Conservation (phyloP, 768 basidiomycete genomes). For the Podaxis sp. region DNA sequence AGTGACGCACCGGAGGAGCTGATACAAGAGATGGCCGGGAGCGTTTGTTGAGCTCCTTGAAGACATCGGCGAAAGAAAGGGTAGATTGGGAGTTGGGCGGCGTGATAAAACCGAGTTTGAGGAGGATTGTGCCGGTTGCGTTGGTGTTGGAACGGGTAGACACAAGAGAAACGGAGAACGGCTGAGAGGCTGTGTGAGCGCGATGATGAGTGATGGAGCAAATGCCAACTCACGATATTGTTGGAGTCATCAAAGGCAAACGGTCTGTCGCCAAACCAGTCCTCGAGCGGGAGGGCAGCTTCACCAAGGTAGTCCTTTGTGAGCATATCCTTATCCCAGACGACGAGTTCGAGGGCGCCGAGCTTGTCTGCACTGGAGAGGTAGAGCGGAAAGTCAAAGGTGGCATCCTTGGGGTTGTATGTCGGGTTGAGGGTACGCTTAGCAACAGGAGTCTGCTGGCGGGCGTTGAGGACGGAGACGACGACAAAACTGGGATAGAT, state of each 20-base stretch:
- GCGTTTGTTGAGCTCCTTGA: conserved; percentile 60
- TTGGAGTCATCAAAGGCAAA: conserved; percentile 58
- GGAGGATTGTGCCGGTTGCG: conserved; percentile 38
- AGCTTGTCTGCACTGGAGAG: conserved; percentile 71
- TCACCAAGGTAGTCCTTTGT: conserved; percentile 96
- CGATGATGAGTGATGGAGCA: not conserved
- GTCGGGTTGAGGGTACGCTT: conserved; percentile 72
- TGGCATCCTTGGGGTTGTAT: conserved; percentile 68
- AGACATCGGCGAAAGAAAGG: conserved; percentile 58
- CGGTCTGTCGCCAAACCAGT: conserved; percentile 63
- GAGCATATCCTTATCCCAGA: conserved; percentile 93
- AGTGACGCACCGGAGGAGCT: conserved; percentile 66
- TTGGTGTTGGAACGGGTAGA: conserved; percentile 42
- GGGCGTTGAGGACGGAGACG: conserved; percentile 56
- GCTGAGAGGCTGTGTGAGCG: conserved; percentile 22
- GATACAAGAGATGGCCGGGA: conserved; percentile 69
- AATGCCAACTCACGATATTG: conserved; percentile 59
- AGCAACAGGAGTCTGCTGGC: conserved; percentile 71
- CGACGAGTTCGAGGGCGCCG: conserved; percentile 77
- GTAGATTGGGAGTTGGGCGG: conserved; percentile 42
- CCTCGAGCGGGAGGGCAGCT: conserved; percentile 69
- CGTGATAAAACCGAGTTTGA: conserved; percentile 49
- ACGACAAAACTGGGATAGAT: conserved; percentile 58
- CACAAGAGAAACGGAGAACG: conserved; percentile 37
- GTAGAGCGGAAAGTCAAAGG: conserved; percentile 88